Evolutionary conservation across 1,284 basidiomycete species (phyloP).

Genomic region (Ceratobasidium sp.): DNA sequence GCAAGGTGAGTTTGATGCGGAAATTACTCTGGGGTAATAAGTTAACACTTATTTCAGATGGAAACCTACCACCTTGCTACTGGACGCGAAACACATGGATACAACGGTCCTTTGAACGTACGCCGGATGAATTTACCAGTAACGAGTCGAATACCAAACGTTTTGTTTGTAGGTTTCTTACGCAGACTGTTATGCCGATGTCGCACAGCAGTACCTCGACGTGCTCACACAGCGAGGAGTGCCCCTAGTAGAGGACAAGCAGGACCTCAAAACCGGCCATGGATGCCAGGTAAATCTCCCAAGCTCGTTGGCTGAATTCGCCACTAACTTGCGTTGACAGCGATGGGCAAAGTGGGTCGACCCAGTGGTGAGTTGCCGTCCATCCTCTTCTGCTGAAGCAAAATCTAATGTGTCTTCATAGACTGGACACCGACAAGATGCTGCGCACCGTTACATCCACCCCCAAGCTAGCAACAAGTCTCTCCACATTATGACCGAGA

Average conservation of each 20-base stretch:
- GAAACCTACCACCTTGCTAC: slow-evolving; percentile 24
- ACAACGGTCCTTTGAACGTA: slow-evolving; percentile 25
- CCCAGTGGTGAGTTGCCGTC: slow-evolving; percentile 18
- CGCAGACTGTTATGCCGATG: slow-evolving; percentile 6
- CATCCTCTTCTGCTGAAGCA: neutral
- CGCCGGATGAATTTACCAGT: neutral
- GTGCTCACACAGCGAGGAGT: slow-evolving; percentile 8
- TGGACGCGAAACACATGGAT: slow-evolving; percentile 26
- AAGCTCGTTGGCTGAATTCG: neutral
- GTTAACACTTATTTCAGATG: neutral
- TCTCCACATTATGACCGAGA: slow-evolving; percentile 28
- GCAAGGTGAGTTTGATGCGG: neutral
- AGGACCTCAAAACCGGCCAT: slow-evolving; percentile 35
- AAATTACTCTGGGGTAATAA: too few species aligned
- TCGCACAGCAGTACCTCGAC: slow-evolving; percentile 33
- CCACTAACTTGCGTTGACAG: neutral
- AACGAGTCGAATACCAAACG: neutral
- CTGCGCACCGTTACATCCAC: slow-evolving; percentile 30
- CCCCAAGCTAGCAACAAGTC: slow-evolving; percentile 33
- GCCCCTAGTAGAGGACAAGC: slow-evolving; percentile 16
- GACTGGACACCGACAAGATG: slow-evolving; percentile 38
- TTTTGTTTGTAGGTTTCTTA: slow-evolving; percentile 14
- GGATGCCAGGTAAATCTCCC: slow-evolving; percentile 25
- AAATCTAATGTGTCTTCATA: neutral
- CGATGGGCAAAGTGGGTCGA: slow-evolving; percentile 41